Percentiles rank a stretch among this genome's conserved stretches.
Conservation (phyloP, 441 rosid species). For the Omphalea diandra region DNA sequence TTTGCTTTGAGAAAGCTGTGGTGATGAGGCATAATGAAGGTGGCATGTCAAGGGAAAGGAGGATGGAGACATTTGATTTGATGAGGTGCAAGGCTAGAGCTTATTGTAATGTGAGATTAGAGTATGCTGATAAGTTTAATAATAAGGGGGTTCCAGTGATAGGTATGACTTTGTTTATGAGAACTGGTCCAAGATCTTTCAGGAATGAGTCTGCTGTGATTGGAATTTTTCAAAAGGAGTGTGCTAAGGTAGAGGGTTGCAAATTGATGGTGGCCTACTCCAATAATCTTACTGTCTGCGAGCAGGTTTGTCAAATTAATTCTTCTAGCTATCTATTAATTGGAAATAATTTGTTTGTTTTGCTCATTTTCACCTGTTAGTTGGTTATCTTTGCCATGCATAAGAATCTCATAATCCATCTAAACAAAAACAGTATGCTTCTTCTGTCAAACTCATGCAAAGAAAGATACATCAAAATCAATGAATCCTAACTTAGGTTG, state of each 20-base stretch:
- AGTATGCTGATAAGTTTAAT: background rate
- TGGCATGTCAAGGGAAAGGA: conserved; percentile 62
- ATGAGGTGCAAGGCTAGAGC: conserved; percentile 56
- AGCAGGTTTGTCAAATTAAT: conserved; percentile 42
- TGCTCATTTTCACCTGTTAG: background rate
- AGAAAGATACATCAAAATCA: too few relatives aligned
- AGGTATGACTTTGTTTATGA: conserved; percentile 59
- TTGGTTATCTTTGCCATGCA: background rate
- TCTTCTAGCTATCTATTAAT: too few relatives aligned
- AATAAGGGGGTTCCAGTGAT: conserved; percentile 24
- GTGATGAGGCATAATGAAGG: conserved; percentile 79
- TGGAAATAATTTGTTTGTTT: background rate
- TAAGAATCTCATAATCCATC: background rate
- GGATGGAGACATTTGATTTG: conserved; percentile 52
- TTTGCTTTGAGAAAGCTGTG: conserved; percentile 67
- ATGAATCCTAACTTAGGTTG: too few relatives aligned
- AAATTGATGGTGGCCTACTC: conserved; percentile 53
- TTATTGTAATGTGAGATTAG: conserved; percentile 44
- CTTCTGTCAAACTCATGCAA: too few relatives aligned
- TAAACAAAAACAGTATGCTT: too few relatives aligned
- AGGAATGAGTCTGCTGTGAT: conserved; percentile 47
- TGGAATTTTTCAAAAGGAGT: conserved; percentile 48
- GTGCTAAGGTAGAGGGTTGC: conserved; percentile 53
- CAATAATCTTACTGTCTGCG: conserved; percentile 56
- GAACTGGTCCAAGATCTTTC: conserved; percentile 71